Conservation (phyloP, 1,139 yeast genomes). For the Entelexis paramagnoliae region DNA sequence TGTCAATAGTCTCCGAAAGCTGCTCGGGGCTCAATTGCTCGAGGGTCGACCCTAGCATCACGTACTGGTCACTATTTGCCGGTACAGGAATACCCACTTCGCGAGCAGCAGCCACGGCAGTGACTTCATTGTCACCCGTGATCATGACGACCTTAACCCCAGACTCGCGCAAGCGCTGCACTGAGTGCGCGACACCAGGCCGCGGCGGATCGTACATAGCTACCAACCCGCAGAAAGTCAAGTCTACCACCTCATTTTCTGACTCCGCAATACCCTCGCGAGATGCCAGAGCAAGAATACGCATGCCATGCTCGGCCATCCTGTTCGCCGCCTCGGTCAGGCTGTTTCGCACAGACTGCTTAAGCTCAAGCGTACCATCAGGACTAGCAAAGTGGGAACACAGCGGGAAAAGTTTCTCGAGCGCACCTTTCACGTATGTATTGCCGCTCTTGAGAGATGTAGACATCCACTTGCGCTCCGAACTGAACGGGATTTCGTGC, state of each 20-base stretch:
- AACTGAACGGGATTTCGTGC: conserved; percentile 75
- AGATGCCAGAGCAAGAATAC: conserved; percentile 75
- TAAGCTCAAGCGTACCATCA: conserved; percentile 39
- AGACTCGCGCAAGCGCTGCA: conserved; percentile 67
- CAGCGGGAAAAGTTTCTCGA: conserved; percentile 57
- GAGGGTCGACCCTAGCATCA: conserved; percentile 73
- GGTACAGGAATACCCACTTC: conserved; percentile 83
- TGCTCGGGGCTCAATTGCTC: conserved; percentile 61
- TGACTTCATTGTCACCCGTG: conserved; percentile 89
- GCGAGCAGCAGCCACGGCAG: conserved; percentile 83
- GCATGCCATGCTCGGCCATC: conserved; percentile 73
- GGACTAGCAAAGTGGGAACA: conserved; percentile 52
- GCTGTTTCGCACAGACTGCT: conserved; percentile 38
- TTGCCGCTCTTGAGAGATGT: conserved; percentile 12
- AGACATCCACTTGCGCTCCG: conserved; percentile 82
- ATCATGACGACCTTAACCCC: conserved; percentile 96
- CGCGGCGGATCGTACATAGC: conserved; percentile 98
- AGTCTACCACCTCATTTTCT: conserved; percentile 35
- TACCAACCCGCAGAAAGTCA: conserved; percentile 70
- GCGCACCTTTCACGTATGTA: conserved; percentile 79
- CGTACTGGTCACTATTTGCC: conserved; percentile 39
- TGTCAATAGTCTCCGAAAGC: conserved; percentile 60
- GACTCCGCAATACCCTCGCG: conserved; percentile 28
- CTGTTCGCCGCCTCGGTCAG: conserved; percentile 49
- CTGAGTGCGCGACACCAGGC: conserved; percentile 63